A percentile compares a stretch with the other conserved stretches of the same genome.
These are phyloP conservation scores for Lolium multiflorum DNA, from an alignment of 176 grass and related monocot species.

Conservation along the genomic window DNA sequence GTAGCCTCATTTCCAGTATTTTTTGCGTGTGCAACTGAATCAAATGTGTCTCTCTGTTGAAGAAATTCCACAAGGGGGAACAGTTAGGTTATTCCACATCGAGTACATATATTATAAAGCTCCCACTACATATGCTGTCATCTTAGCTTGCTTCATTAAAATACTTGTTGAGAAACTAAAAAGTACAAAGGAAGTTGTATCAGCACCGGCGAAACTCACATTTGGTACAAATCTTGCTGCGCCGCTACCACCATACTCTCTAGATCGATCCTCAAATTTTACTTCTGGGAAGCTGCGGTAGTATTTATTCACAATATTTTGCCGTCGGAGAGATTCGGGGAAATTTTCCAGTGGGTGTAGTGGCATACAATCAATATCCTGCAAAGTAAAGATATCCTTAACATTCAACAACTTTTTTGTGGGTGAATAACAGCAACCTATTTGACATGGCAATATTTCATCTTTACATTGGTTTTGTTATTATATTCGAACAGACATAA, in stretches of 20 bases:
- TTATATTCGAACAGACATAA: constrained; percentile 1
- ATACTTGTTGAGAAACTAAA: constrained; percentile 68
- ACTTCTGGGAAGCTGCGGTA: constrained; percentile 60
- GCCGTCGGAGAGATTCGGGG: constrained; percentile 69
- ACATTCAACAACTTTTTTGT: constrained; percentile 21
- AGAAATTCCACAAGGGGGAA: constrained; percentile 42
- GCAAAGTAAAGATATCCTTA: constrained; percentile 48
- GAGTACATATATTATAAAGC: constrained; percentile 37
- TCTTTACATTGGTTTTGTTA: constrained; percentile 15
- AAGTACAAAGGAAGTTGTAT: constrained; percentile 52
- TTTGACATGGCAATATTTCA: constrained; percentile 25
- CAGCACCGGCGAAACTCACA: constrained; percentile 53
- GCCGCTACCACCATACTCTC: constrained; percentile 61
- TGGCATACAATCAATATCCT: constrained; percentile 99
- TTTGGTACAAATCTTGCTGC: constrained; percentile 52
- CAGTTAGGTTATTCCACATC: constrained; percentile 49
- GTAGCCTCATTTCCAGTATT: constrained; percentile 77
- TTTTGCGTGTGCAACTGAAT: constrained; percentile 86
- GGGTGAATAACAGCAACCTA: constrained; percentile 7
- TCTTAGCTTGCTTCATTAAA: constrained; percentile 74
- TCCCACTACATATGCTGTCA: constrained; percentile 39
- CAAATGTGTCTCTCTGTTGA: constrained; percentile 70
- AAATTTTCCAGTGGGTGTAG: constrained; percentile 88
- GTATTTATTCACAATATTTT: constrained; percentile 60
- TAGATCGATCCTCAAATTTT: constrained; percentile 62